phyloP scores from a whole-genome alignment of 2,329 filamentous ascomycete genomes.

The Grosmannia penicillata region DNA sequence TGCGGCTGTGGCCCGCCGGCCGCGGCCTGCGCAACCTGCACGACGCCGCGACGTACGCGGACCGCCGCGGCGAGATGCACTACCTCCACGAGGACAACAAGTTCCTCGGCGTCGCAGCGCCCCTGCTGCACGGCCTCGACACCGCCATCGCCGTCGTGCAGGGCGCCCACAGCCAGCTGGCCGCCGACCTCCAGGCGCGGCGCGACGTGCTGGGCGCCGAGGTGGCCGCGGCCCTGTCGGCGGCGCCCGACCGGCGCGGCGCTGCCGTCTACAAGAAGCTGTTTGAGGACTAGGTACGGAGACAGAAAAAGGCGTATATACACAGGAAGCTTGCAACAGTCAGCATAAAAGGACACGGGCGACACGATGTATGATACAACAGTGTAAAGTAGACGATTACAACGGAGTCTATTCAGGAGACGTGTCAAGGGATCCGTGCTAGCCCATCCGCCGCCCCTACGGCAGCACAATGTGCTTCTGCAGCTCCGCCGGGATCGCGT shows the following conservation, averaged over 20 bases:
- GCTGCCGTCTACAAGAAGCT: conserved; percentile 17
- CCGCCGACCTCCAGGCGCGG: conserved; percentile 23
- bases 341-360: too few species aligned
- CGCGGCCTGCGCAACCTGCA: conserved; percentile 23
- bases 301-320: too few species aligned
- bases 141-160: conserved; percentile 27
- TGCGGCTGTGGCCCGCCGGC: conserved; percentile 25
- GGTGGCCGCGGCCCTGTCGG: conserved; percentile 11
- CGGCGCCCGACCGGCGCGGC: conserved; percentile 9
- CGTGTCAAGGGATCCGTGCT: too few species aligned
- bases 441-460: too few species aligned
- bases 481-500: conserved; percentile 68
- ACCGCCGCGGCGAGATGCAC: conserved; percentile 11
- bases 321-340: not conserved
- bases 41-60: conserved; percentile 16
- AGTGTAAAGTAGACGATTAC: too few species aligned
- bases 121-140: conserved; percentile 28
- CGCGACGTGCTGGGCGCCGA: conserved; percentile 17
- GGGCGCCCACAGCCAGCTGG: conserved; percentile 15
- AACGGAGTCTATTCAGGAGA: too few species aligned
- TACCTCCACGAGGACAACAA: conserved; percentile 21
- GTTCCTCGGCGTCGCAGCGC: conserved; percentile 20
- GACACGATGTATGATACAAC: not conserved
- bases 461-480: conserved; percentile 91
- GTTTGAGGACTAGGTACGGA: conserved; percentile 12